phyloP scores from a whole-genome alignment of 192 early-diverging fungal species.

The Kappamyces sp. region DNA sequence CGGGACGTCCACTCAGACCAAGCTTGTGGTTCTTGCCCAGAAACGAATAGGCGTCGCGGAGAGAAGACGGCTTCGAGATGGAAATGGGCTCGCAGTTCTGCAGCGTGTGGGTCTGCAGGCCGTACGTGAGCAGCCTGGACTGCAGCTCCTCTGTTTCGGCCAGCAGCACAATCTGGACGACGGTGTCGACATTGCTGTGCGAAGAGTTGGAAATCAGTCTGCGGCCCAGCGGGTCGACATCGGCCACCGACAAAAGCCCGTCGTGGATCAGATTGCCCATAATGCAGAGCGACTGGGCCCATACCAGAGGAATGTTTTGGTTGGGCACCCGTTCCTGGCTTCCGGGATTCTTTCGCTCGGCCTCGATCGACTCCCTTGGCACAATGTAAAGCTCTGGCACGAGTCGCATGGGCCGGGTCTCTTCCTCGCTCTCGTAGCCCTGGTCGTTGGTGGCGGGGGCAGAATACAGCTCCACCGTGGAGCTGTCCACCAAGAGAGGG shows the following conservation, averaged over 20 bases:
- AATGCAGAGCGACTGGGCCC: slow-evolving; percentile 78
- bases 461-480: slow-evolving; percentile 43
- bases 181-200: slow-evolving; percentile 49
- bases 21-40: slow-evolving; percentile 75
- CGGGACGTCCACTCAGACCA: slow-evolving; percentile 66
- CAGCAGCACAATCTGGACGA: slow-evolving; percentile 73
- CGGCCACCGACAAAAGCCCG: slow-evolving; percentile 65
- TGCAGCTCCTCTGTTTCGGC: slow-evolving; percentile 69
- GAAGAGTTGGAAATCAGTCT: slow-evolving; percentile 52
- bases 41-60: slow-evolving; percentile 68
- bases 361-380: slow-evolving; percentile 62
- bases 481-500: slow-evolving; percentile 66
- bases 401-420: slow-evolving; percentile 24
- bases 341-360: slow-evolving; percentile 62
- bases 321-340: slow-evolving; percentile 68
- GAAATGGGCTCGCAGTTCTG: slow-evolving; percentile 64
- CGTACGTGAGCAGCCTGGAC: slow-evolving; percentile 61
- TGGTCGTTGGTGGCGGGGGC: slow-evolving; percentile 10
- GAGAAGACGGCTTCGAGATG: slow-evolving; percentile 65
- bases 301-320: slow-evolving; percentile 82
- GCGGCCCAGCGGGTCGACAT: slow-evolving; percentile 77
- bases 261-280: slow-evolving; percentile 73
- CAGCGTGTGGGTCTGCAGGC: slow-evolving; percentile 73
- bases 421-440: slow-evolving; percentile 6
- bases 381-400: slow-evolving; percentile 77